Evolutionary conservation across 2,329 filamentous ascomycete genomes (phyloP).

Genomic region (Pseudogymnoascus sp.): DNA sequence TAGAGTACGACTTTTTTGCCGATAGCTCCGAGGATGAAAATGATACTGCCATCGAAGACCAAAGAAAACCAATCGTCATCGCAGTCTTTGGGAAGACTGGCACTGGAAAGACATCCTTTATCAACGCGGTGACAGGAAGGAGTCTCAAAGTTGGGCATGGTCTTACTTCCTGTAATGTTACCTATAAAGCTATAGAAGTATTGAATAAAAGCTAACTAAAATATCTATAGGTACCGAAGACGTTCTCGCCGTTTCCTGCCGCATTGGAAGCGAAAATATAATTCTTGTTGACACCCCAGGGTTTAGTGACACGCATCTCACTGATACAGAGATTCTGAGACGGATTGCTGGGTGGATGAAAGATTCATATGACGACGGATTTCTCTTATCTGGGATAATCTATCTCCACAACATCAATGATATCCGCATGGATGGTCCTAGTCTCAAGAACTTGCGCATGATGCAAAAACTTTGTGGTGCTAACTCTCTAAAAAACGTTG

Average conservation of each 20-base stretch:
- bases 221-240: constrained; percentile 14
- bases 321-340: constrained; percentile 34
- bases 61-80: constrained; percentile 21
- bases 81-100: constrained; percentile 39
- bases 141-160: constrained; percentile 28
- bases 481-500: constrained; percentile 30
- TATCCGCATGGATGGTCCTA: constrained; percentile 30
- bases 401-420: constrained; percentile 35
- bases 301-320: constrained; percentile 35
- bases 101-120: constrained; percentile 36
- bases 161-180: constrained; percentile 27
- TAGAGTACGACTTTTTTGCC: background rate
- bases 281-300: constrained; percentile 37
- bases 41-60: constrained; percentile 23
- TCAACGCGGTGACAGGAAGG: constrained; percentile 23
- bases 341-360: constrained; percentile 32
- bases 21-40: background rate
- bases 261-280: background rate
- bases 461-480: constrained; percentile 37
- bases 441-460: constrained; percentile 32
- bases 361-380: constrained; percentile 18
- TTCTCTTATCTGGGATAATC: constrained; percentile 30
- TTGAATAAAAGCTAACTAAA: background rate
- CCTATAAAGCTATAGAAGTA: background rate
- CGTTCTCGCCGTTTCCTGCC: constrained; percentile 1